Evolutionary conservation across 2,329 filamentous ascomycete genomes (phyloP).

Genomic region (Endoconidiophora laricicola): DNA sequence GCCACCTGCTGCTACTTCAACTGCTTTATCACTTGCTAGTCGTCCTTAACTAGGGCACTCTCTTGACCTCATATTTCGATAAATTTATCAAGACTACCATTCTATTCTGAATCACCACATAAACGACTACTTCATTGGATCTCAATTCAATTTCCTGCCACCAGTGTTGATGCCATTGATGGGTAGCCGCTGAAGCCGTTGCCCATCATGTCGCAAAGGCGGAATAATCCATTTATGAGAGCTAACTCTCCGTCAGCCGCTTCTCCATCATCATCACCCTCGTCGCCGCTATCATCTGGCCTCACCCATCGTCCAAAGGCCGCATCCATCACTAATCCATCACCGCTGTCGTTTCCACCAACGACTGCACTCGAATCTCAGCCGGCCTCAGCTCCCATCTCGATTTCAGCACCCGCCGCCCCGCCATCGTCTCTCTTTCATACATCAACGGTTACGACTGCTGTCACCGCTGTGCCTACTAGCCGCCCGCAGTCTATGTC

Average conservation of each 20-base stretch:
- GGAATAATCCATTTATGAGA: slow-evolving; percentile 66
- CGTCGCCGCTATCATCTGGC: slow-evolving; percentile 37
- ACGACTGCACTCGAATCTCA: slow-evolving; percentile 13
- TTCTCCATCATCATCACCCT: slow-evolving; percentile 1
- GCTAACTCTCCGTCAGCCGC: slow-evolving; percentile 38
- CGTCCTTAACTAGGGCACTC: no score
- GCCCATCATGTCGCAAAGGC: slow-evolving; percentile 41
- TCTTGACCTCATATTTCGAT: no score
- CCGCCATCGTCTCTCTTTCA: neutral
- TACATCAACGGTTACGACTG: neutral
- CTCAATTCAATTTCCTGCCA: neutral
- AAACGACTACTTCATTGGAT: neutral
- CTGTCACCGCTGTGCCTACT: neutral
- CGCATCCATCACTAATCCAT: slow-evolving; percentile 48
- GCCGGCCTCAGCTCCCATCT: neutral
- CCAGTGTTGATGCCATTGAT: neutral
- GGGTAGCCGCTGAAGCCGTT: no score
- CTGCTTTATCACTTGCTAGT: no score
- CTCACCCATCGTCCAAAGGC: slow-evolving; percentile 53
- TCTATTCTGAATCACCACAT: no score
- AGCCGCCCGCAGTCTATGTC: slow-evolving; percentile 8
- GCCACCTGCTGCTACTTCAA: no score
- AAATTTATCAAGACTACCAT: no score
- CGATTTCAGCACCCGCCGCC: neutral
- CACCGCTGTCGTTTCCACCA: slow-evolving; percentile 24